A percentile compares a stretch with the other conserved stretches of the same genome.
Evolutionary conservation across 352 stramenopile species (phyloP).

Genomic region (Globisporangium mamillatum): DNA sequence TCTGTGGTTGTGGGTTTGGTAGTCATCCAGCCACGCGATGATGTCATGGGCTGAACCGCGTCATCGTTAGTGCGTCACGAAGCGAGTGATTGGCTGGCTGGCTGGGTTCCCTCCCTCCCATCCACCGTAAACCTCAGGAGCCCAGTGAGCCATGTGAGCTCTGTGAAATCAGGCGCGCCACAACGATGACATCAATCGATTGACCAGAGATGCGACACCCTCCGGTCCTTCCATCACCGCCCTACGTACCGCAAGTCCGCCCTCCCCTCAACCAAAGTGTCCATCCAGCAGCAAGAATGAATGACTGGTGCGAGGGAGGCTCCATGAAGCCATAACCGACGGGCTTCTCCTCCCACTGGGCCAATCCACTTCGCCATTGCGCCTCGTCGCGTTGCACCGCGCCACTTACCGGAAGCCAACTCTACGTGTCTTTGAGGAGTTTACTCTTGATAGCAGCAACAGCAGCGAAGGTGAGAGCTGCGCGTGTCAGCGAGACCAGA

Average conservation of each 20-base stretch:
- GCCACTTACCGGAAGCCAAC: not conserved
- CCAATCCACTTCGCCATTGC: not conserved
- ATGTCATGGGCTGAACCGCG: not conserved
- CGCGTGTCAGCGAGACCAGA: not conserved
- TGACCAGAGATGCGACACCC: not conserved
- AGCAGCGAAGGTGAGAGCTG: not conserved
- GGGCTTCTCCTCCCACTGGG: not conserved
- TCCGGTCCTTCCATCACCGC: not conserved
- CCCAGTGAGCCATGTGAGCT: not conserved
- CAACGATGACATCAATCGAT: not conserved
- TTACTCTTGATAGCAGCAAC: not conserved
- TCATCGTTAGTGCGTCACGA: slow-evolving; percentile 2
- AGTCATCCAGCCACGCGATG: not conserved
- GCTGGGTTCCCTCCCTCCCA: not conserved
- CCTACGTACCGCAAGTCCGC: not conserved
- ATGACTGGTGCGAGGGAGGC: not conserved
- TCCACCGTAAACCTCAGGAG: not conserved
- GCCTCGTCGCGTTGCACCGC: not conserved
- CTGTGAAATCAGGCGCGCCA: not conserved
- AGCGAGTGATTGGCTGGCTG: not conserved
- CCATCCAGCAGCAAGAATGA: not conserved
- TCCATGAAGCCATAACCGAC: not conserved
- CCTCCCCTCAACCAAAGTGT: not conserved
- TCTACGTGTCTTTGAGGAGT: not conserved
- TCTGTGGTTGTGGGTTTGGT: not conserved